phyloP scores from a whole-genome alignment of 2,329 filamentous ascomycete genomes.

The Colletotrichum chrysophilum region DNA sequence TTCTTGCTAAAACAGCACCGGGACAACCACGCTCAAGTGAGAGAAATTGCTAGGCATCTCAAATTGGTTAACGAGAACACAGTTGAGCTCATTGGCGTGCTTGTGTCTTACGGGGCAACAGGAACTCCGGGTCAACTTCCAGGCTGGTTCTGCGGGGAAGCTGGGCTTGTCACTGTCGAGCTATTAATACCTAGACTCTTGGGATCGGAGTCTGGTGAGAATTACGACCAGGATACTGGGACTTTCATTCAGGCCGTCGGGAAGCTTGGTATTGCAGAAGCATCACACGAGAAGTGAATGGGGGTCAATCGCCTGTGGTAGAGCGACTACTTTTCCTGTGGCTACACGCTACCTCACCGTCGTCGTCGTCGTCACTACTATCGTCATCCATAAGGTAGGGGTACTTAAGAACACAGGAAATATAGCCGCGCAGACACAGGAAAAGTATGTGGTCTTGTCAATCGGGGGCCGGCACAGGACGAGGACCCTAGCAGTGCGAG shows the following conservation, averaged over 20 bases:
- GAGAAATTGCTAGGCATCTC: neutral
- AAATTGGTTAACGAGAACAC: neutral
- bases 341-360: too few species aligned
- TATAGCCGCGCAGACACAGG: too few species aligned
- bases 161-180: neutral
- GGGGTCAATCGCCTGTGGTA: neutral
- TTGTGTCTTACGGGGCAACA: neutral
- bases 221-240: neutral
- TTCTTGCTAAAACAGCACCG: neutral
- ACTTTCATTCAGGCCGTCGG: neutral
- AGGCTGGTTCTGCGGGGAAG: neutral
- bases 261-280: neutral
- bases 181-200: neutral
- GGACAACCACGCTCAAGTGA: neutral
- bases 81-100: neutral
- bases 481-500: neutral
- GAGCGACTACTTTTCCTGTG: too few species aligned
- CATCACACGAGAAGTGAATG: neutral
- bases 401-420: too few species aligned
- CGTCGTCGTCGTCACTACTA: too few species aligned
- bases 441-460: too few species aligned
- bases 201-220: neutral
- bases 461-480: accelerated
- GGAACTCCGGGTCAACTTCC: neutral
- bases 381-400: too few species aligned